Percentiles rank a stretch among this genome's conserved stretches.
Conservation (phyloP, 225 moss, liverwort and hornwort genomes). For the Physcomitrium patens region DNA sequence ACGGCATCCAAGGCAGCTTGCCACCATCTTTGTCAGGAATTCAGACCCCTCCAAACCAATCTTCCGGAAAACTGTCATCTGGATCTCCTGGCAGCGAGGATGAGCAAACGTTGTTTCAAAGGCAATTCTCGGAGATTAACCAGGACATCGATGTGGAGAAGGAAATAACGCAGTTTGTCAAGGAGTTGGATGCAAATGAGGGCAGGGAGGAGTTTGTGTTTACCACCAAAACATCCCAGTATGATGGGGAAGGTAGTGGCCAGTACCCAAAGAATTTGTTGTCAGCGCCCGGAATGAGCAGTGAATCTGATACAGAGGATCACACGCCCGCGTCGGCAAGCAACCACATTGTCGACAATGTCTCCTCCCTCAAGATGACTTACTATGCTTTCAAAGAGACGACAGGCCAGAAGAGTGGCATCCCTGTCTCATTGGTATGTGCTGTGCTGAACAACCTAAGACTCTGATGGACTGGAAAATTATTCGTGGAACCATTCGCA, state of each 20-base stretch:
- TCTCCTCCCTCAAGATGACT: conserved; percentile 79
- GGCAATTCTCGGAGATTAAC: conserved; percentile 40
- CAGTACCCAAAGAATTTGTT: conserved; percentile 27
- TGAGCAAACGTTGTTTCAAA: conserved; percentile 10
- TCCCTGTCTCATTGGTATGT: conserved; percentile 63
- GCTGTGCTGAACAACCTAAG: neutral
- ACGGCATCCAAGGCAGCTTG: conserved; percentile 14
- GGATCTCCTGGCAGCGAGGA: conserved; percentile 19
- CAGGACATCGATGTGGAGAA: conserved; percentile 55
- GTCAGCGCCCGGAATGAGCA: conserved; percentile 20
- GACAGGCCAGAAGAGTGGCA: conserved; percentile 48
- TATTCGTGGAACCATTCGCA: conserved; percentile 6
- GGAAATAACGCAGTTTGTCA: conserved; percentile 45
- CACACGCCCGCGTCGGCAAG: conserved; percentile 36
- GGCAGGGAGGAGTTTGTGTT: conserved; percentile 47
- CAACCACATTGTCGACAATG: conserved; percentile 51
- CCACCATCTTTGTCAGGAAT: conserved; percentile 37
- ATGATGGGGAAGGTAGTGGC: conserved; percentile 10
- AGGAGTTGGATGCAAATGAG: conserved; percentile 46
- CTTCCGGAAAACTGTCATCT: neutral
- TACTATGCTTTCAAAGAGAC: conserved; percentile 74
- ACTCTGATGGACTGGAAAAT: neutral
- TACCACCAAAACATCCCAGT: conserved; percentile 27
- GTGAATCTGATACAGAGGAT: conserved; percentile 53
- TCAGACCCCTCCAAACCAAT: conserved; percentile 21